Conservation (phyloP, 306 rosid species). For the Cyclanthera cordifolia region DNA sequence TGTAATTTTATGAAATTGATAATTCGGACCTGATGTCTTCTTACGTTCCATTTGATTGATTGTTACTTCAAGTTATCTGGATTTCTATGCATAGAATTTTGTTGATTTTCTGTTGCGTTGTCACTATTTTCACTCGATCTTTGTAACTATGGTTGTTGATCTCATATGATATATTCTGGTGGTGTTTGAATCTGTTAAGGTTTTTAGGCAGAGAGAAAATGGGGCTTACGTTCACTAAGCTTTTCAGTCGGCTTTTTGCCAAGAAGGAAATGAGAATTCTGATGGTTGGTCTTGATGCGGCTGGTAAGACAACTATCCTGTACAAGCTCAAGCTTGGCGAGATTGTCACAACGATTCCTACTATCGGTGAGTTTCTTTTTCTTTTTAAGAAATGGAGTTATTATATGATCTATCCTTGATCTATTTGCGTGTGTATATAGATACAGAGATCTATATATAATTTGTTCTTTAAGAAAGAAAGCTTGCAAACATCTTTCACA, state of each 20-base stretch:
- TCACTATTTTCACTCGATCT: neutral
- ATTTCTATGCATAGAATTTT: neutral
- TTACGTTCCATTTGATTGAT: neutral
- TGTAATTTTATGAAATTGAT: neutral
- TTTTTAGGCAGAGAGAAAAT: constrained; percentile 28
- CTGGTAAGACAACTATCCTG: constrained; percentile 98
- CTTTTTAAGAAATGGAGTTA: neutral
- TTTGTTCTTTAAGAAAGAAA: neutral
- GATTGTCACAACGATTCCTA: constrained; percentile 97
- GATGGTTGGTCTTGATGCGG: constrained; percentile 99
- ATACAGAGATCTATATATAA: neutral
- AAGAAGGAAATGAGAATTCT: constrained; percentile 98
- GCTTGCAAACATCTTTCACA: neutral
- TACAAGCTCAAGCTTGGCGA: constrained; percentile 99
- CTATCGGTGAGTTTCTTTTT: constrained; percentile 64
- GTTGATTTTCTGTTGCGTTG: neutral
- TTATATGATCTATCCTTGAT: neutral
- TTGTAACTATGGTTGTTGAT: neutral
- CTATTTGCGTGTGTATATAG: neutral
- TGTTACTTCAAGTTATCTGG: too few species aligned
- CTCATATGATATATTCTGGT: neutral
- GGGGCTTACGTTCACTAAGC: constrained; percentile 99
- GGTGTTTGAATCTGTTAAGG: neutral
- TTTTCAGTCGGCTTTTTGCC: constrained; percentile 95
- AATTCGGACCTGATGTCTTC: neutral